A percentile compares a stretch with the other conserved stretches of the same genome.
phyloP scores from a whole-genome alignment of 23 red algal species.

The Gracilaria vermiculophylla region DNA sequence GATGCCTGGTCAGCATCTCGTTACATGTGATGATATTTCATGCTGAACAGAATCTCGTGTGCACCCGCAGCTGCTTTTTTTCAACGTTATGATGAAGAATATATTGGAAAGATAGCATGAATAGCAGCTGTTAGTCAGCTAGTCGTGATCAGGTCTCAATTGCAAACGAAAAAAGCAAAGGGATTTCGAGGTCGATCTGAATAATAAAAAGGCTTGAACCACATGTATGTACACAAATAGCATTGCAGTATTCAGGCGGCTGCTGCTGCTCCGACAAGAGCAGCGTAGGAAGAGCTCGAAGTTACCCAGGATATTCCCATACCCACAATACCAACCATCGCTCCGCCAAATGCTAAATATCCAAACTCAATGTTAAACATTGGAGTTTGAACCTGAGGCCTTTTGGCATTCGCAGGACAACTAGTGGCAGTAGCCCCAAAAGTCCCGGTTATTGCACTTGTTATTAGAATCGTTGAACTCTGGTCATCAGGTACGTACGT shows the following conservation, averaged over 20 bases:
- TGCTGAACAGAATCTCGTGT: too few relatives aligned
- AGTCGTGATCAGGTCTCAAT: too few relatives aligned
- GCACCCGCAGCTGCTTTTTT: too few relatives aligned
- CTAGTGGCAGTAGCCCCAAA: slow-evolving; percentile 22
- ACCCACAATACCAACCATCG: slow-evolving; percentile 1
- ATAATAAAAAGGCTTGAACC: too few relatives aligned
- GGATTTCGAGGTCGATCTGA: too few relatives aligned
- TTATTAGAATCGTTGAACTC: slow-evolving; percentile 46
- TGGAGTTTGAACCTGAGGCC: slow-evolving; percentile 17
- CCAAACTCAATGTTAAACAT: slow-evolving; percentile 31
- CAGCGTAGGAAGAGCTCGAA: slow-evolving; percentile 37
- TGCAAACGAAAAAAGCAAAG: too few relatives aligned
- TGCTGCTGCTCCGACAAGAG: not conserved
- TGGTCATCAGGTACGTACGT: slow-evolving; percentile 26
- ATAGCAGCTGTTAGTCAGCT: too few relatives aligned
- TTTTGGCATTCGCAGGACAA: slow-evolving; percentile 45
- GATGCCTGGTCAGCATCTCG: too few relatives aligned
- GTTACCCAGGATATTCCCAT: slow-evolving; percentile 33
- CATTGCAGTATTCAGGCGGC: not conserved
- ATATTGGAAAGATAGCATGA: too few relatives aligned
- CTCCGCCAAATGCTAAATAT: slow-evolving; percentile 40
- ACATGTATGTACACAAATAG: too few relatives aligned
- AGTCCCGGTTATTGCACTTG: not conserved
- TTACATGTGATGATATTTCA: too few relatives aligned
- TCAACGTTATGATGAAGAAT: too few relatives aligned